Conservation (phyloP, 495 filamentous ascomycete genomes). For the Hypoxylon trugodes region DNA sequence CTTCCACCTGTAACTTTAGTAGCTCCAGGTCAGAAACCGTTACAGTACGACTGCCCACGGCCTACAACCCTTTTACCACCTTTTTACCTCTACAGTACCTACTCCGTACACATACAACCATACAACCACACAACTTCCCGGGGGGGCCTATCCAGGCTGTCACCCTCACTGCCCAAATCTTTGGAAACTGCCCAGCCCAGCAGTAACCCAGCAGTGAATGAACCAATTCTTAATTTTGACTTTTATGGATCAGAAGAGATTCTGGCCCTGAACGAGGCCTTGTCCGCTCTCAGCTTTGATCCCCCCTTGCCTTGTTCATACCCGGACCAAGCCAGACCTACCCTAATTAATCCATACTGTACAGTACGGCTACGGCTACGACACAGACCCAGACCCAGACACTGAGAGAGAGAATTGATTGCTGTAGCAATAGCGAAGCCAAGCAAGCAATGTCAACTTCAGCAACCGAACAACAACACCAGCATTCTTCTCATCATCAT, state of each 20-base stretch:
- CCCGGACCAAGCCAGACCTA: too few species aligned
- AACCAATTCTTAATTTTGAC: slow-evolving; percentile 16
- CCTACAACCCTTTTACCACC: too few species aligned
- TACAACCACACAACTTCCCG: not conserved
- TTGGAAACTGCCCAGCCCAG: slow-evolving; percentile 18
- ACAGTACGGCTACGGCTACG: slow-evolving; percentile 10
- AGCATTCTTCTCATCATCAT: slow-evolving; percentile 28
- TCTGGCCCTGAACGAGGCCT: slow-evolving; percentile 25
- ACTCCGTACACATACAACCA: too few species aligned
- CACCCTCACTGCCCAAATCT: slow-evolving; percentile 17
- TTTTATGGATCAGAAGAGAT: slow-evolving; percentile 34
- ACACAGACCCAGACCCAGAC: too few species aligned
- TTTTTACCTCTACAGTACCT: too few species aligned
- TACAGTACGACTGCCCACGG: too few species aligned
- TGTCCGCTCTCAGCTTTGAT: slow-evolving; percentile 22
- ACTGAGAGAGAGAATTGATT: too few species aligned
- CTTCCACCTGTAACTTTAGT: slow-evolving; percentile 16
- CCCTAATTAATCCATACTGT: slow-evolving; percentile 22
- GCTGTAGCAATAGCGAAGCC: slow-evolving; percentile 35
- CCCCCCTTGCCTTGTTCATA: slow-evolving; percentile 18
- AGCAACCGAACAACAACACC: slow-evolving; percentile 36
- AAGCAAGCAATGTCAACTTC: slow-evolving; percentile 36
- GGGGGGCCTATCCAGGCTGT: slow-evolving; percentile 8
- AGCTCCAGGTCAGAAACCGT: too few species aligned
- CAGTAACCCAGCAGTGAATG: not conserved